Evolutionary conservation across 495 filamentous ascomycete genomes (phyloP).

Genomic region (Penicillium daleae): DNA sequence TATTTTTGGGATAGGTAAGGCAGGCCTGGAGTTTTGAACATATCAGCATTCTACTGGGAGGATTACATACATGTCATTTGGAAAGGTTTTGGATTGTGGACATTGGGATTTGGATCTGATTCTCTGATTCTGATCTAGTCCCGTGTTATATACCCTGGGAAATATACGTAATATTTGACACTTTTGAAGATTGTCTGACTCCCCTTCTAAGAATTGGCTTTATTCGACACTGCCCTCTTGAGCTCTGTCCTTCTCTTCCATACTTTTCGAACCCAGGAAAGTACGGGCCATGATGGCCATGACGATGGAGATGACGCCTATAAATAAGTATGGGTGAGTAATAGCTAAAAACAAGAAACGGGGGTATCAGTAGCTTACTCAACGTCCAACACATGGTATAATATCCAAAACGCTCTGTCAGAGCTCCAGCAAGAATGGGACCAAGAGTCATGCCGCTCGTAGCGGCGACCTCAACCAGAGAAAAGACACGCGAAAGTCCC

Average conservation of each 20-base stretch:
- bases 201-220: neutral
- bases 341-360: neutral
- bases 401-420: conserved; percentile 41
- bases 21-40: neutral
- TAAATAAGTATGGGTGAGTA: conserved; percentile 9
- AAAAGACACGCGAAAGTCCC: conserved; percentile 43
- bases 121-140: conserved; percentile 5
- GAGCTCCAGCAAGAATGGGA: conserved; percentile 38
- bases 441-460: conserved; percentile 39
- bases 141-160: conserved; percentile 21
- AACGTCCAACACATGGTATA: conserved; percentile 36
- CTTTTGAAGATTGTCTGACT: neutral
- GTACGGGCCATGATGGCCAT: neutral
- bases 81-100: neutral
- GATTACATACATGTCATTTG: neutral
- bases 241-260: neutral
- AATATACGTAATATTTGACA: conserved; percentile 3
- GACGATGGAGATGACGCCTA: conserved; percentile 8
- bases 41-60: neutral
- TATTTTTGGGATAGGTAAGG: neutral
- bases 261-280: conserved; percentile 10
- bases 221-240: neutral
- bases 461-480: conserved; percentile 41
- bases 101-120: neutral
- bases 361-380: conserved; percentile 24